Evolutionary conservation across 441 rosid genomes (phyloP).

Genomic region (Biscutella laevigata): DNA sequence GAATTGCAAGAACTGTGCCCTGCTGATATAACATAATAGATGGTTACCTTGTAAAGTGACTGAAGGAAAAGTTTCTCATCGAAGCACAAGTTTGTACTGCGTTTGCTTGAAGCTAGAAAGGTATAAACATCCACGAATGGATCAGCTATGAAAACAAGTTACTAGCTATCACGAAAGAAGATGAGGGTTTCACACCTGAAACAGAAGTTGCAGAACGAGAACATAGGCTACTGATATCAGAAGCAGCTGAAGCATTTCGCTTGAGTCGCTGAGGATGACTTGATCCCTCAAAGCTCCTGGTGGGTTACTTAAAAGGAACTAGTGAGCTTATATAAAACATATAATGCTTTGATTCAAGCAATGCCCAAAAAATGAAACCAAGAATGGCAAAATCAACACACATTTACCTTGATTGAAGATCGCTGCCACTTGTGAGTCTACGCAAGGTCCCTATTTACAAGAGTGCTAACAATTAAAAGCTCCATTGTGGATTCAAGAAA

Average conservation of each 20-base stretch:
- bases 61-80: constrained; percentile 72
- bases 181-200: constrained; percentile 30
- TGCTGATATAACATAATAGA: not conserved
- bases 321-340: constrained; percentile 3
- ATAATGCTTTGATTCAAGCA: not conserved
- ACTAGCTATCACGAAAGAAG: no score
- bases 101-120: constrained; percentile 44
- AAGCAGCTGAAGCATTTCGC: constrained; percentile 63
- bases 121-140: constrained; percentile 6
- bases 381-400: not conserved
- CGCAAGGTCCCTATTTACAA: constrained; percentile 37
- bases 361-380: not conserved
- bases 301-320: not conserved
- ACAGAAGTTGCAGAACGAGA: constrained; percentile 33
- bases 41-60: constrained; percentile 75
- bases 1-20: not conserved
- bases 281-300: constrained; percentile 47
- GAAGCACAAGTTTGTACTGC: constrained; percentile 64
- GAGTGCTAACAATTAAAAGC: not conserved
- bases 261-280: constrained; percentile 38
- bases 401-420: constrained; percentile 52
- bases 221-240: constrained; percentile 58
- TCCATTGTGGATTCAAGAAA: not conserved
- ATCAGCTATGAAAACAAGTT: no score
- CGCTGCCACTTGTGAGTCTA: constrained; percentile 46